Percentiles rank a stretch among this genome's conserved stretches.
These are phyloP conservation scores for Claviceps quebecensis DNA, from an alignment of 2,329 filamentous ascomycete genomes.

Conservation along the genomic window DNA sequence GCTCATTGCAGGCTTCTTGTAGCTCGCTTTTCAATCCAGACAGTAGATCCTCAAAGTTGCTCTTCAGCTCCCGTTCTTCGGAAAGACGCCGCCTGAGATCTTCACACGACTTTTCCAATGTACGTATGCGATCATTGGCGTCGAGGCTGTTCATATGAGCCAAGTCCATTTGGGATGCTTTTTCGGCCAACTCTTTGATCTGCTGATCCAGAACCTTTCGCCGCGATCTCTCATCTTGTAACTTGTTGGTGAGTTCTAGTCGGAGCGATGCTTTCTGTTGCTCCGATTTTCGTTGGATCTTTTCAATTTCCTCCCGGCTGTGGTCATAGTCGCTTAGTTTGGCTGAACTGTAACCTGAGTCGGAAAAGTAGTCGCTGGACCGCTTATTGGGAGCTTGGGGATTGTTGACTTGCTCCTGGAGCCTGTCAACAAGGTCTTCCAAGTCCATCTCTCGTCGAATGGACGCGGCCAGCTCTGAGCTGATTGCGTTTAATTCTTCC, in stretches of 20 bases:
- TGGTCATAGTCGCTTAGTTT: conserved; percentile 57
- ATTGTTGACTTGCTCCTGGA: conserved; percentile 63
- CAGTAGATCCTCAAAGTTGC: conserved; percentile 87
- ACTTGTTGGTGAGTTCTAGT: conserved; percentile 68
- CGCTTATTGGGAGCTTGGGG: conserved; percentile 48
- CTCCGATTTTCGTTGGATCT: conserved; percentile 68
- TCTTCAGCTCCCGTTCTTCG: conserved; percentile 77
- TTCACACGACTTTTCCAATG: conserved; percentile 69
- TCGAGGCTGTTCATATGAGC: conserved; percentile 42
- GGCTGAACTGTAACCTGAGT: conserved; percentile 79
- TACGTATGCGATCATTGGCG: conserved; percentile 49
- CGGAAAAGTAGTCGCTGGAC: conserved; percentile 95
- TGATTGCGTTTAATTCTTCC: conserved; percentile 86
- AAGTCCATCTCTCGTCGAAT: conserved; percentile 93
- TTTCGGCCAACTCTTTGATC: conserved; percentile 68
- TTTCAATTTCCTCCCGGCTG: conserved; percentile 60
- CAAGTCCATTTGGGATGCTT: conserved; percentile 50
- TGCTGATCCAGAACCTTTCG: conserved; percentile 69
- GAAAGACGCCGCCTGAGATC: conserved; percentile 67
- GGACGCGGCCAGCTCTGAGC: conserved; percentile 78
- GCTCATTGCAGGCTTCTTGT: conserved; percentile 69
- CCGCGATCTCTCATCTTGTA: conserved; percentile 72
- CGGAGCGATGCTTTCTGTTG: conserved; percentile 83
- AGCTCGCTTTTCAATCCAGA: conserved; percentile 72
- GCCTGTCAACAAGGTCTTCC: conserved; percentile 79